A percentile compares a stretch with the other conserved stretches of the same genome.
Conservation (phyloP, 768 basidiomycete species). For the Serendipita sp. region DNA sequence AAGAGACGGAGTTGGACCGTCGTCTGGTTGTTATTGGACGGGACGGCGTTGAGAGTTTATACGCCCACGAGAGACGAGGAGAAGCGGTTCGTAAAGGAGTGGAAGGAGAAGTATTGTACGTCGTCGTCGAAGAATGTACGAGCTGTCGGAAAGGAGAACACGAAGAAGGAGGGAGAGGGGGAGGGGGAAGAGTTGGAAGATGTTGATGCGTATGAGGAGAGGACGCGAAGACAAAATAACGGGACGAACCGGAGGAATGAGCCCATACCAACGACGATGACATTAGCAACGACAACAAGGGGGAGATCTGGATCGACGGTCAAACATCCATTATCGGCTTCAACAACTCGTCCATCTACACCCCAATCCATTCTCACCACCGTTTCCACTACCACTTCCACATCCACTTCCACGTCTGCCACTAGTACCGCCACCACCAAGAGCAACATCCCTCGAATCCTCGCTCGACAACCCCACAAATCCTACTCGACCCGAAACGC, state of each 20-base stretch:
- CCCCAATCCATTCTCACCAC: neutral
- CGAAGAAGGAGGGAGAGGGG: neutral
- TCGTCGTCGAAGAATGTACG: neutral
- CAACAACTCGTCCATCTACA: neutral
- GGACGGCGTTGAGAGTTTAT: neutral
- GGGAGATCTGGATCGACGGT: neutral
- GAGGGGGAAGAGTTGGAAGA: neutral
- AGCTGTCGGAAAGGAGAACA: no score
- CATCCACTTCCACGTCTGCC: neutral
- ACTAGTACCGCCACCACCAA: no score
- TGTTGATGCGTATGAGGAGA: neutral
- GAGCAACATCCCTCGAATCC: neutral
- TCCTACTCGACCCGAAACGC: neutral
- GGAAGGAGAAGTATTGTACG: neutral
- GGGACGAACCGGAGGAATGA: neutral
- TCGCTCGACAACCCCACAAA: neutral
- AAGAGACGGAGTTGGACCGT: neutral
- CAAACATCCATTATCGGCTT: neutral
- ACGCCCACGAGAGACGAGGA: neutral
- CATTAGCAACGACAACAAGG: neutral
- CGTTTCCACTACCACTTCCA: neutral
- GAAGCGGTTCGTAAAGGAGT: neutral
- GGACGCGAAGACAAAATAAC: neutral
- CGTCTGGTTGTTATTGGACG: constrained; percentile 1
- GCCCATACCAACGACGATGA: neutral